Evolutionary conservation across 2,329 filamentous ascomycete genomes (phyloP).

Genomic region (Blastomyces silverae): DNA sequence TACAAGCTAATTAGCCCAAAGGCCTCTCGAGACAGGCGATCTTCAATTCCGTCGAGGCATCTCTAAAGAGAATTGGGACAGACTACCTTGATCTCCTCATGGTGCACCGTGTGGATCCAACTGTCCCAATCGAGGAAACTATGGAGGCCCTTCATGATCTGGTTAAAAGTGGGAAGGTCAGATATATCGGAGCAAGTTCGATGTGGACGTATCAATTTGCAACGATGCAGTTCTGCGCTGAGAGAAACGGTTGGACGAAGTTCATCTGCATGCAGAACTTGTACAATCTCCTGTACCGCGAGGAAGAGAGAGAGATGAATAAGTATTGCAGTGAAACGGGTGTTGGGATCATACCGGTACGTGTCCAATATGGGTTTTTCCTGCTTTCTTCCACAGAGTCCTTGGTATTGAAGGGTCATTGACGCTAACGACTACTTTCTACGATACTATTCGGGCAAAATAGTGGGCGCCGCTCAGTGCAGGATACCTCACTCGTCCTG

Average conservation of each 20-base stretch:
- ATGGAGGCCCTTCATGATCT: slow-evolving; percentile 43
- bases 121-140: slow-evolving; percentile 45
- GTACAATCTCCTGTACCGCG: slow-evolving; percentile 48
- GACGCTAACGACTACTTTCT: not conserved
- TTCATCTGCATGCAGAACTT: slow-evolving; percentile 51
- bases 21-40: slow-evolving; percentile 39
- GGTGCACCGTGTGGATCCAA: slow-evolving; percentile 45
- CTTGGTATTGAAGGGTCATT: not conserved
- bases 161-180: slow-evolving; percentile 31
- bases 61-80: slow-evolving; percentile 39
- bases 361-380: not conserved
- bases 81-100: slow-evolving; percentile 48
- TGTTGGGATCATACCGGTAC: slow-evolving; percentile 34
- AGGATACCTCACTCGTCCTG: not conserved
- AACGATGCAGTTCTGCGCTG: slow-evolving; percentile 47
- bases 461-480: not conserved
- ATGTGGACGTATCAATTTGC: slow-evolving; percentile 27
- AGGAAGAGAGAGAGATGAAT: slow-evolving; percentile 44
- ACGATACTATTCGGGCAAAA: not conserved
- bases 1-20: not conserved
- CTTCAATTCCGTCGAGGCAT: slow-evolving; percentile 43
- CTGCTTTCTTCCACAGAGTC: not conserved
- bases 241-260: slow-evolving; percentile 46
- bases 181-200: slow-evolving; percentile 31
- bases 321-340: slow-evolving; percentile 38